Conservation (phyloP, 2,329 filamentous ascomycete genomes). For the Microascus cirrosus region DNA sequence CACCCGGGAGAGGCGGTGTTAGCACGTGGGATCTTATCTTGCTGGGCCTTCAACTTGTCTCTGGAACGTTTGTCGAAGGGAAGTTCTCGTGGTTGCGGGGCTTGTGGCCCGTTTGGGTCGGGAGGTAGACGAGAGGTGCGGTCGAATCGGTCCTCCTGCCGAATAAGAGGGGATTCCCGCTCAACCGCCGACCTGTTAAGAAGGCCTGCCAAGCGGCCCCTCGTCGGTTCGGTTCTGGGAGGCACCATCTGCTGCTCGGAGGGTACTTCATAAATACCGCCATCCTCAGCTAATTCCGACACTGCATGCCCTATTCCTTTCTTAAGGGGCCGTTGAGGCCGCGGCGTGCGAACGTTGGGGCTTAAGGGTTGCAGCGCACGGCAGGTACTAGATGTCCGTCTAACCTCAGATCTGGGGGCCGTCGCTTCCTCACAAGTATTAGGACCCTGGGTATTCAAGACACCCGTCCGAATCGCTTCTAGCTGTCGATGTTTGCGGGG, state of each 20-base stretch:
- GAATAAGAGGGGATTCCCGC: slow-evolving; percentile 12
- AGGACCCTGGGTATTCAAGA: not conserved
- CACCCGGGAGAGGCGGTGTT: not conserved
- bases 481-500: not conserved
- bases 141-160: not conserved
- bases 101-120: not conserved
- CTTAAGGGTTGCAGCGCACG: slow-evolving; percentile 1
- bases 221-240: slow-evolving; percentile 6
- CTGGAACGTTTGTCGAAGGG: slow-evolving; percentile 1
- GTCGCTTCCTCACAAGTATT: not conserved
- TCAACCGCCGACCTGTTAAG: slow-evolving; percentile 17
- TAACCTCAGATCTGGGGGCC: not conserved
- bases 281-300: slow-evolving; percentile 36
- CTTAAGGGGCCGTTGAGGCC: slow-evolving; percentile 6
- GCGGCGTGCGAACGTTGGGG: not conserved
- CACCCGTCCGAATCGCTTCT: not conserved
- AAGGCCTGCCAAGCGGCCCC: slow-evolving; percentile 19
- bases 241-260: not conserved
- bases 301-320: slow-evolving; percentile 23
- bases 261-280: slow-evolving; percentile 16
- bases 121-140: not conserved
- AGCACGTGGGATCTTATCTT: not conserved
- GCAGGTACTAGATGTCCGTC: not conserved
- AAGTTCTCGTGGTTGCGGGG: slow-evolving; percentile 2
- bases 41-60: not conserved